Percentiles rank a stretch among this genome's conserved stretches.
Conservation (phyloP, 495 filamentous ascomycete genomes). For the Astrocystis sublimbata region DNA sequence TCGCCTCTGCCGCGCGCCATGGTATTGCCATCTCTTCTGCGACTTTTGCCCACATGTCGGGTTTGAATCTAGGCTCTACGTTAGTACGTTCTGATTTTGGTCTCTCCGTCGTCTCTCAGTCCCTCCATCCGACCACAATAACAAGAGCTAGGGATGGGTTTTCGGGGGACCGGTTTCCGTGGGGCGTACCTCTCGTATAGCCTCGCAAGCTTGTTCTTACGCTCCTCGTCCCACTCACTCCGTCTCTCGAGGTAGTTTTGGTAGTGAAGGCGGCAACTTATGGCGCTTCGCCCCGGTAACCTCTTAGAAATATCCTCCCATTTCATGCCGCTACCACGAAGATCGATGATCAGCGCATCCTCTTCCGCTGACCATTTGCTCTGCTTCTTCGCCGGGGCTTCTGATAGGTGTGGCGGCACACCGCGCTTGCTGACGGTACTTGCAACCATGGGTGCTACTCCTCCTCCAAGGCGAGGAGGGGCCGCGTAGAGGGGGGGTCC, state of each 20-base stretch:
- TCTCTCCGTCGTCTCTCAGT: background rate
- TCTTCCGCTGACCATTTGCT: slow-evolving; percentile 95
- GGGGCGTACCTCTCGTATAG: slow-evolving; percentile 86
- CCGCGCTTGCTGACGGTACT: slow-evolving; percentile 40
- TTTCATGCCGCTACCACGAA: slow-evolving; percentile 88
- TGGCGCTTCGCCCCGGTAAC: slow-evolving; percentile 85
- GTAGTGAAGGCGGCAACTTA: slow-evolving; percentile 92
- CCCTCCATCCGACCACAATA: background rate
- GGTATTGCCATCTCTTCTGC: slow-evolving; percentile 94
- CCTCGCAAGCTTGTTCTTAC: slow-evolving; percentile 92
- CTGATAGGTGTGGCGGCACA: slow-evolving; percentile 56
- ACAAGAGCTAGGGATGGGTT: background rate
- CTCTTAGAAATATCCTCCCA: slow-evolving; percentile 97
- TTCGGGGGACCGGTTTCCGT: background rate
- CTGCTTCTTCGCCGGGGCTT: slow-evolving; percentile 88
- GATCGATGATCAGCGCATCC: slow-evolving; percentile 83
- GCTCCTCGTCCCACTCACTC: slow-evolving; percentile 94
- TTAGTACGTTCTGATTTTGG: slow-evolving; percentile 5
- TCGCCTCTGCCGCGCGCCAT: slow-evolving; percentile 92
- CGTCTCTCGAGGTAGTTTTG: slow-evolving; percentile 94
- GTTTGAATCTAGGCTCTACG: slow-evolving; percentile 73
- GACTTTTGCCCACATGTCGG: slow-evolving; percentile 94
- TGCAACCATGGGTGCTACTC: slow-evolving; percentile 19
- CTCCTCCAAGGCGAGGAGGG: slow-evolving; percentile 21
- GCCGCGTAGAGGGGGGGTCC: slow-evolving; percentile 25